Base-by-base conservation (phyloP, 139 green algal genomes). In the Volvox reticuliferus region DNA sequence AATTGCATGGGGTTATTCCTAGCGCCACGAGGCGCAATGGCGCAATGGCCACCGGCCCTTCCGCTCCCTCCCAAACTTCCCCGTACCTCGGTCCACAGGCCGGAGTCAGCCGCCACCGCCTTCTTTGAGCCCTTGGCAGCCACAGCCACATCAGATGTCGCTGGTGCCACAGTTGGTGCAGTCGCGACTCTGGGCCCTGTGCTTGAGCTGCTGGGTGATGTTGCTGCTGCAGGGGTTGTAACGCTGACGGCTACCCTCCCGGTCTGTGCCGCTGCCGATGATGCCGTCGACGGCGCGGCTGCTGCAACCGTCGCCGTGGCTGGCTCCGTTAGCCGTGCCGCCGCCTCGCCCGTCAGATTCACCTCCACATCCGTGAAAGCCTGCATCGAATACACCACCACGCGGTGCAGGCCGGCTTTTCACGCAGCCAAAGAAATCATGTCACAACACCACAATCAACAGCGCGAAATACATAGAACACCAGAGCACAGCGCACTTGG, bases 321-420 rank as follows among this genome's bases (percentile, higher is more conserved):
- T 18, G 44, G 71, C 14, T 35, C 2, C 1, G 69, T 20, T 18
- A 80, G 22, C 65, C 75, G 78, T 32, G 28, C 79, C 0, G 87
- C 92, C 35, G 89, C 88, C 32, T 87, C 84, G 3, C 75, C 93
- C 9, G 68, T 71, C 21, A 95, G 73, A 44, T 95, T 95, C 1
- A 98, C 92, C 21, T 96, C 84, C 16, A 98, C 95, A 71, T 98
- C 97, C 19, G 95, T 96, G 91, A 98, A 98, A 18, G 95, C 94
- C 44, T 94, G 73, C 44, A 55, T 55, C 5, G 44, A 55, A 9
- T 55, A 55, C 5, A 55, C n/a, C 44, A 55, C 44, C 44, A 55
- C 9, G 9, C 44, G 44, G 44, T 9, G 44, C 44, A 55, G 44
- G 5, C 44, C 44, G 44, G 44, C 44, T 14, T 55, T 55, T 9